Percentiles rank a stretch among this genome's conserved stretches.
phyloP scores from a whole-genome alignment of 179 eudicot genomes.

The Silene vulgaris region DNA sequence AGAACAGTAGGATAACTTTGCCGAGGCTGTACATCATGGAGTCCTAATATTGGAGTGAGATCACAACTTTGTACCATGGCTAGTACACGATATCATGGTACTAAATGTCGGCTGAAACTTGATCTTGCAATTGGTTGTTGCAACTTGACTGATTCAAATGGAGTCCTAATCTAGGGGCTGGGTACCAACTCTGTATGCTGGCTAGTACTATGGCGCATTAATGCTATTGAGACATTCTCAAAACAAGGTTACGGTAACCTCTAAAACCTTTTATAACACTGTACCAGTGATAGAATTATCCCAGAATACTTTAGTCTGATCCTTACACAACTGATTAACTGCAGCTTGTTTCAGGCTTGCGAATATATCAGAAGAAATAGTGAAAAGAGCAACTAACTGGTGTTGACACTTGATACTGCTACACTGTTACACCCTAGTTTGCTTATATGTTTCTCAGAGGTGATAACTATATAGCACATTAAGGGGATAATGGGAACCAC shows the following conservation, averaged over 20 bases:
- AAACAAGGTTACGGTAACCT: neutral
- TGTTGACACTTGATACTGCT: neutral
- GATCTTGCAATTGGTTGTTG: neutral
- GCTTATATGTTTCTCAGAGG: neutral
- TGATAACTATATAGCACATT: neutral
- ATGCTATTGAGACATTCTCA: neutral
- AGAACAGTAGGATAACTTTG: neutral
- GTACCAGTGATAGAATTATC: neutral
- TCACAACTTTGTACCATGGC: neutral
- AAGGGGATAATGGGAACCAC: neutral
- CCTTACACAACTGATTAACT: too few species aligned
- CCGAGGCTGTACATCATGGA: neutral
- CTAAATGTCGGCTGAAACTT: neutral
- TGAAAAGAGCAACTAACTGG: neutral
- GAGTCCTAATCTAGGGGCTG: neutral
- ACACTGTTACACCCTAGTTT: neutral
- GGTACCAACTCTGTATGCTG: neutral
- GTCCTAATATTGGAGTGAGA: neutral
- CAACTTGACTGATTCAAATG: neutral
- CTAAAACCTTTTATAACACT: neutral
- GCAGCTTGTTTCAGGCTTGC: neutral
- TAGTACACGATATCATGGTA: neutral
- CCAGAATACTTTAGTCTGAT: neutral
- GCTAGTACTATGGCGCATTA: neutral
- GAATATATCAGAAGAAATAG: neutral